Base-by-base conservation (phyloP, 495 filamentous ascomycete species). In the Venustampulla echinocandica region DNA sequence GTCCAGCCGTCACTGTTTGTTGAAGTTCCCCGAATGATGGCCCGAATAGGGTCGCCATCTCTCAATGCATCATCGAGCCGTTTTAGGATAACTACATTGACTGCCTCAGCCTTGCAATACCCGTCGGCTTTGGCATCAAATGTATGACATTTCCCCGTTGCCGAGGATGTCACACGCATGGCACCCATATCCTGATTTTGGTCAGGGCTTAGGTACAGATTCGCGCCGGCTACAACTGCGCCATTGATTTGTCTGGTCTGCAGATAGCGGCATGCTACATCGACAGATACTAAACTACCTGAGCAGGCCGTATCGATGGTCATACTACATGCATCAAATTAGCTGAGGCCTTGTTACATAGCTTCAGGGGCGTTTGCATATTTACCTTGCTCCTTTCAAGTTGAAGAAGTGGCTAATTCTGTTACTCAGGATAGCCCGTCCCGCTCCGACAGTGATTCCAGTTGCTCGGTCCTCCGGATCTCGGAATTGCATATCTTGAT, bases 41-140 rank as follows among this genome's bases (percentile, higher is more conserved):
- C 75, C 36, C 77, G 65, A 35, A 85, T 76, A 4, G 72, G 69
- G 42, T 76, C 68, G 15, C 72, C 71, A 48, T 74, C 71, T 37
- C 50, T 61, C 30, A 73, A 59, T 23, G 74, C 82, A 42, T 77
- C 71, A 17, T 62, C 55, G 4, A 84, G 64, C 7, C 64, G 65
- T 61, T 85, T 87, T 20, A 87, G 53, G 18, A 75, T 63, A 1
- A 85, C 46, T 30, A 71, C 66, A 34, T 64, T 71, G n/a, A 78
- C 64, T 9, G 71, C 82, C 52, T 87, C 84, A 2, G 69, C 84
- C 14, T 81, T 69, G 0, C 64, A 81, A 53, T 81, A 87, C 0
- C 83, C 84, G 44, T 79, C 69, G 14, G 79, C 83, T 4, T 61
- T 45, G 0, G 65, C 65, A 53, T 82, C 79, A 49, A 82, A 89